Percentiles rank a stretch among this genome's conserved stretches.
Evolutionary conservation across 176 grass and related monocot genomes (phyloP).

Genomic region (Carex myosuroides): DNA sequence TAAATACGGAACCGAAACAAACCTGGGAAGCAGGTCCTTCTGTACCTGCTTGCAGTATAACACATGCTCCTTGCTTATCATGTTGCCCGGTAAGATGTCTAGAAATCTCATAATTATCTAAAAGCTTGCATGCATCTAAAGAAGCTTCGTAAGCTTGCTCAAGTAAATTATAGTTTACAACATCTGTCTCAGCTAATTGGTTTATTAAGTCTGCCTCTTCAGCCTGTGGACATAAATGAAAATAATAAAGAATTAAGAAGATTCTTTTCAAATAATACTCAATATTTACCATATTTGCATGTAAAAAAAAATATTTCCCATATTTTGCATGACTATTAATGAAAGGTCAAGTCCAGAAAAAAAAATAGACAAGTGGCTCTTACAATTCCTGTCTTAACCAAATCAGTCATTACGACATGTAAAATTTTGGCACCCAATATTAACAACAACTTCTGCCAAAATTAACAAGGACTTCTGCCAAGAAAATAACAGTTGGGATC

Average conservation of each 20-base stretch:
- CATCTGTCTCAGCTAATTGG: constrained; percentile 77
- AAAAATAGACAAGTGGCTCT: not conserved
- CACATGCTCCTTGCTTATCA: constrained; percentile 85
- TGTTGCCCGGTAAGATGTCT: constrained; percentile 67
- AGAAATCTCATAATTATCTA: constrained; percentile 73
- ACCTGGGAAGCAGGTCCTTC: constrained; percentile 69
- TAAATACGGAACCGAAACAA: not conserved
- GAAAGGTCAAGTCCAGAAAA: not conserved
- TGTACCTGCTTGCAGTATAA: constrained; percentile 61
- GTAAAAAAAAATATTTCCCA: not conserved
- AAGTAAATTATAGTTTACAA: constrained; percentile 70
- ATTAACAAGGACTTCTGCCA: not conserved
- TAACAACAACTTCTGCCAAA: not conserved
- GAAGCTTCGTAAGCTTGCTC: constrained; percentile 69
- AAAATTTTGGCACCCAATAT: not conserved
- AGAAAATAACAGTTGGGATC: not conserved
- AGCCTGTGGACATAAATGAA: constrained; percentile 37
- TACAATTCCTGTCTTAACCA: not conserved
- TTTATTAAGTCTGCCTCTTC: constrained; percentile 92
- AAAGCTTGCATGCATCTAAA: constrained; percentile 60
- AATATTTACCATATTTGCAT: not conserved
- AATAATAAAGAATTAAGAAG: not conserved
- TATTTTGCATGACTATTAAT: not conserved
- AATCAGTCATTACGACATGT: not conserved
- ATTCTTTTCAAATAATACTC: not conserved